Base-by-base conservation (phyloP, 768 basidiomycete species). In the Naganishia antarctica region DNA sequence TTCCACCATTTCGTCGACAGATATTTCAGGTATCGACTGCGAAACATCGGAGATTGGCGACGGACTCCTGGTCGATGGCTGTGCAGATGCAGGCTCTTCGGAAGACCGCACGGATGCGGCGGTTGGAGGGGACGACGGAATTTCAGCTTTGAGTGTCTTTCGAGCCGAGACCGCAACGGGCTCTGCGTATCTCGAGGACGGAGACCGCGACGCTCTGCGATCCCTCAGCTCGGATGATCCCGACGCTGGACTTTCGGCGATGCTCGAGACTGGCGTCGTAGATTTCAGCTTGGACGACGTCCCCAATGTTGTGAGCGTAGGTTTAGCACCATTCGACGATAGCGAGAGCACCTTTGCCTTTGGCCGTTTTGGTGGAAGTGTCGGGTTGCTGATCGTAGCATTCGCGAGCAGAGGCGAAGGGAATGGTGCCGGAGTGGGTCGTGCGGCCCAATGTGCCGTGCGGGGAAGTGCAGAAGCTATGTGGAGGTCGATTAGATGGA, bases 381-480 rank as follows among this genome's bases (percentile, higher is more conserved):
- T 68, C 41, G 80, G 70, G 58, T 65, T 40, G 65, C 65, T 50
- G 15, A 40, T 34, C 1, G 53, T 57, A 23, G 53, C 32, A 57
- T 57, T 37, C 13, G 34, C 8, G 12, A 57, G 37, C 34, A 57
- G 13, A 37, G 53, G 53, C 23, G 53, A 57, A 32, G 53, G 53
- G 16, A 34, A 37, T 21, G 53, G 9, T 23, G 53, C 53, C 11
- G 53, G 53, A 26, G 53, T 16, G 4, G 71, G 71, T 53, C 75
- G 78, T 50, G 73, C 78, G 0, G 80, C 81, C 81, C 81, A 82
- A 29, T 80, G 79, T 5, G 81, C 81, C 13, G 80, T 78, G 13
- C 80, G 86, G 61, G 90, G 90, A 47, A 91, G 79, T 47, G 83
- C 84, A 71, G 68, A 72, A 73, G 60, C 53, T 57, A 29, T 1